These are phyloP conservation scores for Hepatocystis sp. DNA, from an alignment of 169 alveolate species.

Conservation along the genomic window DNA sequence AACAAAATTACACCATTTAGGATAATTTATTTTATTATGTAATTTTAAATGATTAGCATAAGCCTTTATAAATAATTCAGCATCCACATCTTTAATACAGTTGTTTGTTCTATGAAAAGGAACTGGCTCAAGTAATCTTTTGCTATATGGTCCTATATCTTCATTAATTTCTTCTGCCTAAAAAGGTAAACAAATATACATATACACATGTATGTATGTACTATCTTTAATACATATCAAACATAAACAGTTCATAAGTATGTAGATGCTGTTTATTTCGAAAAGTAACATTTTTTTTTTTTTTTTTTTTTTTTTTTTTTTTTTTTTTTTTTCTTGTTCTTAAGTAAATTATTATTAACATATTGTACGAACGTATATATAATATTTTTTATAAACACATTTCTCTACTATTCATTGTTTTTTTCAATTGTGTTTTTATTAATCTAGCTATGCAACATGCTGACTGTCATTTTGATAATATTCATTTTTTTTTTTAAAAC, in stretches of 20 bases:
- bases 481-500: not conserved
- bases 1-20: conserved; percentile 96
- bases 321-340: no score
- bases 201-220: not conserved
- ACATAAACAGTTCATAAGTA: no score
- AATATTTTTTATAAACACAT: no score
- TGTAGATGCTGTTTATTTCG: no score
- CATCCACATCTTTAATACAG: conserved; percentile 96
- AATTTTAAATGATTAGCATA: conserved; percentile 96
- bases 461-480: not conserved
- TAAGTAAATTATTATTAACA: no score
- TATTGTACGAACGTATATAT: no score
- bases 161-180: conserved; percentile 70
- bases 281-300: no score
- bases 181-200: not conserved
- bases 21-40: conserved; percentile 94
- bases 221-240: no score
- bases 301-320: no score
- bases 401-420: no score
- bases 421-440: no score
- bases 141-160: conserved; percentile 65
- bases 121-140: conserved; percentile 79
- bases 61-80: conserved; percentile 94
- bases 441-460: no score
- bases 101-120: conserved; percentile 85